phyloP scores from a whole-genome alignment of 2,329 filamentous ascomycete species.

The Tolypocladium capitatum region DNA sequence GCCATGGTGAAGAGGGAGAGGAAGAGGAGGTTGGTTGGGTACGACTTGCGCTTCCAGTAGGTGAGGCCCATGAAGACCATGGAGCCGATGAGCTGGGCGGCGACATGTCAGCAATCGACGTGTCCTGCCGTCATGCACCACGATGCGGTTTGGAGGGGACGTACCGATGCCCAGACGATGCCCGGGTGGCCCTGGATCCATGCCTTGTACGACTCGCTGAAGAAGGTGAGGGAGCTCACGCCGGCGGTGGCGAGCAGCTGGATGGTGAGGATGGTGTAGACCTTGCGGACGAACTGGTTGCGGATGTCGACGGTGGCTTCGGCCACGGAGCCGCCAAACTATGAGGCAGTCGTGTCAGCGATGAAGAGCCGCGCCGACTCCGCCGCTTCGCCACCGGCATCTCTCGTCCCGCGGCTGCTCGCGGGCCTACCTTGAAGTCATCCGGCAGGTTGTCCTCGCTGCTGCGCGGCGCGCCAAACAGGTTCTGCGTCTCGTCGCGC shows the following conservation, averaged over 20 bases:
- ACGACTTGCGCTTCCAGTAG: constrained; percentile 91
- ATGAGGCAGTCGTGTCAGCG: constrained; percentile 1
- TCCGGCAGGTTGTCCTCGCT: constrained; percentile 89
- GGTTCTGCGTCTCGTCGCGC: constrained; percentile 41
- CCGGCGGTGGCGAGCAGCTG: constrained; percentile 77
- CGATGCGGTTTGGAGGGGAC: constrained; percentile 12
- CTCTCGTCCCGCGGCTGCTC: not conserved
- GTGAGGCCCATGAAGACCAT: constrained; percentile 77
- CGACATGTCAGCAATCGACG: constrained; percentile 7
- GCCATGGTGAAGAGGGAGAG: constrained; percentile 78
- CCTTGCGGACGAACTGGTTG: constrained; percentile 94
- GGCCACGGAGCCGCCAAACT: constrained; percentile 87
- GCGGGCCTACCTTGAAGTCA: constrained; percentile 69
- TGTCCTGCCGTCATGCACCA: not conserved
- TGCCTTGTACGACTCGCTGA: constrained; percentile 59
- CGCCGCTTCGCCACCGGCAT: not conserved
- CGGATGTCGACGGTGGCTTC: constrained; percentile 92
- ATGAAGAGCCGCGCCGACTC: not conserved
- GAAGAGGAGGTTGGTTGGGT: constrained; percentile 90
- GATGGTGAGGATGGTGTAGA: constrained; percentile 94
- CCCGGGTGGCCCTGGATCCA: constrained; percentile 81
- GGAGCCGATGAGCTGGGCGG: constrained; percentile 54
- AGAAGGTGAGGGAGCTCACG: constrained; percentile 76
- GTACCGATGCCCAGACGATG: constrained; percentile 72
- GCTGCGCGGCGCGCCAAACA: constrained; percentile 55